These are phyloP conservation scores for Thecaphora frezii DNA, from an alignment of 1,284 basidiomycete species.

Conservation along the genomic window DNA sequence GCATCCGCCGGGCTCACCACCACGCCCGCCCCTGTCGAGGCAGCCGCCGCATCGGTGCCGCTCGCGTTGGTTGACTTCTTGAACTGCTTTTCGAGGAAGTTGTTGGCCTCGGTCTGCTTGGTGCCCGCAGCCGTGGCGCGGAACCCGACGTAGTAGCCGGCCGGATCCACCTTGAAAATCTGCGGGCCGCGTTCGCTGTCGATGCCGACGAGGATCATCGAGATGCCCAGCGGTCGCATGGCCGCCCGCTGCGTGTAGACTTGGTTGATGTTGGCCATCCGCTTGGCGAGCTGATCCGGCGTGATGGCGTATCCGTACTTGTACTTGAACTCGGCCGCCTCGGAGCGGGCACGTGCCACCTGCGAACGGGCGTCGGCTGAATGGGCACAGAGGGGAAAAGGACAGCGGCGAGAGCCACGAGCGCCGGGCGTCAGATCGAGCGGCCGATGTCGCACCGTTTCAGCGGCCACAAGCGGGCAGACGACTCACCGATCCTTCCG, in stretches of 20 bases:
- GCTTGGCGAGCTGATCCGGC: conserved; percentile 86
- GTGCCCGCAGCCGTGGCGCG: conserved; percentile 93
- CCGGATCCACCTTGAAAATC: conserved; percentile 96
- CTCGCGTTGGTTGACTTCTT: conserved; percentile 70
- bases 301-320: conserved; percentile 97
- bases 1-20: conserved; percentile 28
- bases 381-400: neutral
- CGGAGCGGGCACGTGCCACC: conserved; percentile 80
- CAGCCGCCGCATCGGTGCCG: conserved; percentile 9
- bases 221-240: conserved; percentile 94
- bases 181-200: conserved; percentile 85
- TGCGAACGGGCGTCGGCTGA: conserved; percentile 90
- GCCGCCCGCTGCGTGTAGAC: conserved; percentile 96
- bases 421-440: too few species aligned
- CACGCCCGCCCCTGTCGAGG: neutral
- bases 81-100: conserved; percentile 94
- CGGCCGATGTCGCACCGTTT: too few species aligned
- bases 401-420: neutral
- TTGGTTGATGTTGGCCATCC: conserved; percentile 97
- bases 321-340: conserved; percentile 93
- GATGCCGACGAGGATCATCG: conserved; percentile 92
- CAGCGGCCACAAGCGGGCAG: too few species aligned
- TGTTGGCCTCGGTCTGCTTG: conserved; percentile 98
- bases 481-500: conserved; percentile 80
- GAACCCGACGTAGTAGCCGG: conserved; percentile 97